A percentile compares a stretch with the other conserved stretches of the same genome.
Conservation (phyloP, 2,329 filamentous ascomycete species). For the Exophiala lecanii-corni region DNA sequence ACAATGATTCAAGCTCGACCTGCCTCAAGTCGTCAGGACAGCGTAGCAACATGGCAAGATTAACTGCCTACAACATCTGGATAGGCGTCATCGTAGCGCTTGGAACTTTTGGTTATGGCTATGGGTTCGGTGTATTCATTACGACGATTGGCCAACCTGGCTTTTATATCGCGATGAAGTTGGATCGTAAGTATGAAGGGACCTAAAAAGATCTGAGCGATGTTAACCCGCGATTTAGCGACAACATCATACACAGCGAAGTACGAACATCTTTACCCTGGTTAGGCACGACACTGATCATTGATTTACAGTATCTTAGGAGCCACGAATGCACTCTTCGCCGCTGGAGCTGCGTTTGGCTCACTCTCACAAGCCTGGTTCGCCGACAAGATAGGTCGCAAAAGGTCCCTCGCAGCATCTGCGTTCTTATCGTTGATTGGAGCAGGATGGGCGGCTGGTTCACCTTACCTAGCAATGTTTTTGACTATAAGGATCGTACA, state of each 20-base stretch:
- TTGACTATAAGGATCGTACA: not conserved
- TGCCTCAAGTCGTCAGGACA: not conserved
- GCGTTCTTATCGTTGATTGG: not conserved
- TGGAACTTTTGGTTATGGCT: conserved; percentile 2
- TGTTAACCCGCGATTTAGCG: too few species aligned
- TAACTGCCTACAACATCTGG: conserved; percentile 7
- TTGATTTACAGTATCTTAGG: conserved; percentile 1
- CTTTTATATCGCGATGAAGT: conserved; percentile 1
- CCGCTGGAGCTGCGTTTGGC: conserved; percentile 1
- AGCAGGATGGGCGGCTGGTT: not conserved
- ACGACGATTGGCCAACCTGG: conserved; percentile 1
- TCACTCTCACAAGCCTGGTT: not conserved
- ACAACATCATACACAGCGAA: conserved; percentile 1
- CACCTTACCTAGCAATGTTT: not conserved
- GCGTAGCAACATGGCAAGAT: conserved; percentile 9
- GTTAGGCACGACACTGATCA: too few species aligned
- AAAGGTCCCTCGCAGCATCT: not conserved
- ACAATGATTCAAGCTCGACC: too few species aligned
- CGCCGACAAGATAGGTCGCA: not conserved
- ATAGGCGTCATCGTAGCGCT: conserved; percentile 1
- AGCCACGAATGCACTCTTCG: conserved; percentile 1
- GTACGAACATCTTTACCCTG: too few species aligned
- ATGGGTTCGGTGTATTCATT: conserved; percentile 3
- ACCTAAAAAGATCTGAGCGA: too few species aligned
- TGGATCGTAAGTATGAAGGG: not conserved